These are phyloP conservation scores for Austroboletus niveus DNA, from an alignment of 1,284 basidiomycete genomes.

Conservation along the genomic window DNA sequence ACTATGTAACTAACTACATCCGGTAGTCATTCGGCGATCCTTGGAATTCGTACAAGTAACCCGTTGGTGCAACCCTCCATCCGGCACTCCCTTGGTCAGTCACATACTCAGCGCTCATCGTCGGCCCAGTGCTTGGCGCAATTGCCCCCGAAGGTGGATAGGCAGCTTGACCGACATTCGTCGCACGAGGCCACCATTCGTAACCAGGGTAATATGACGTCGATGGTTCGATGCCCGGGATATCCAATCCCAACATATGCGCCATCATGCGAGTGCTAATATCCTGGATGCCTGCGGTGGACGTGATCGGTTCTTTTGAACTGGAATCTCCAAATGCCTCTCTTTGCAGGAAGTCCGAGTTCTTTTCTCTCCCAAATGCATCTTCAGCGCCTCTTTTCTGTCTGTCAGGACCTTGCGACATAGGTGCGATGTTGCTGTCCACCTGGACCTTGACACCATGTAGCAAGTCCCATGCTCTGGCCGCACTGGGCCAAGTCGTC, in stretches of 20 bases:
- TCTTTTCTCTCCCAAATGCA: conserved; percentile 59
- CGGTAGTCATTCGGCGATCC: conserved; percentile 19
- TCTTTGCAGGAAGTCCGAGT: conserved; percentile 44
- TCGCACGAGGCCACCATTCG: conserved; percentile 67
- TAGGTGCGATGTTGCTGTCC: conserved; percentile 40
- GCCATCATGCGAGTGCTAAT: conserved; percentile 62
- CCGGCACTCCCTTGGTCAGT: conserved; percentile 9
- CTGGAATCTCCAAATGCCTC: conserved; percentile 38
- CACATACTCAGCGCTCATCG: conserved; percentile 17
- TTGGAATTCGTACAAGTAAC: conserved; percentile 23
- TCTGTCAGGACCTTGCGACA: conserved; percentile 39
- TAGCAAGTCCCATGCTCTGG: conserved; percentile 66
- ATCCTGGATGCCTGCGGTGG: conserved; percentile 48
- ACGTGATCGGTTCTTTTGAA: conserved; percentile 19
- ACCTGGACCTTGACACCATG: conserved; percentile 64
- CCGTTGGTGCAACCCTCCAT: conserved; percentile 19
- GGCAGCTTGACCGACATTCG: conserved; percentile 12
- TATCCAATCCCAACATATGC: conserved; percentile 66
- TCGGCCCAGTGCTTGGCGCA: conserved; percentile 5
- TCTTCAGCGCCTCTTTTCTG: conserved; percentile 64
- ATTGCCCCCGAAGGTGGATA: conserved; percentile 14
- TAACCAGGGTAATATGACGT: conserved; percentile 68
- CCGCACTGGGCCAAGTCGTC: conserved; percentile 72
- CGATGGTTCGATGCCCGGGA: conserved; percentile 58
- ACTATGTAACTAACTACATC: conserved; percentile 8